Percentiles rank a stretch among this genome's conserved stretches.
These are phyloP conservation scores for Xylaria sp. DNA, from an alignment of 2,329 filamentous ascomycete species.

Conservation along the genomic window DNA sequence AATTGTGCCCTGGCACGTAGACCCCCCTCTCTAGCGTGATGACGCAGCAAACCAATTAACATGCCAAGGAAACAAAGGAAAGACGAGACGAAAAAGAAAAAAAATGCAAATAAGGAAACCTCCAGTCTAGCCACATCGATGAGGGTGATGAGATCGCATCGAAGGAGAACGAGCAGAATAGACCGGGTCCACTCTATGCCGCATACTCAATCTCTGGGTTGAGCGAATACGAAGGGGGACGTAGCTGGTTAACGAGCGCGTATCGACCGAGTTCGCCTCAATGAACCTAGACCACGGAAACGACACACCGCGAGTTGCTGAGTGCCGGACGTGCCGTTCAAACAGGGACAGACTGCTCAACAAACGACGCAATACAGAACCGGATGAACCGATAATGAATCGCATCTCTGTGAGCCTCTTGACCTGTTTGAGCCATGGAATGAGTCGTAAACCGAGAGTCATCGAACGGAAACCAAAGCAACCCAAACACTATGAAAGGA, in stretches of 20 bases:
- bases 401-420: slow-evolving; percentile 39
- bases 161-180: slow-evolving; percentile 40
- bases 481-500: slow-evolving; percentile 52
- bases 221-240: slow-evolving; percentile 21
- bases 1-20: slow-evolving; percentile 49
- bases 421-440: slow-evolving; percentile 52
- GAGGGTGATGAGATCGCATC: slow-evolving; percentile 48
- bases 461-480: slow-evolving; percentile 54
- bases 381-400: slow-evolving; percentile 36
- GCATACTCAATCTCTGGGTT: slow-evolving; percentile 33
- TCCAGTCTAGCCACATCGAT: slow-evolving; percentile 42
- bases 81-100: slow-evolving; percentile 47
- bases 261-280: slow-evolving; percentile 18
- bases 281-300: slow-evolving; percentile 35
- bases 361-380: slow-evolving; percentile 36
- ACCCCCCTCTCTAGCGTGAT: slow-evolving; percentile 53
- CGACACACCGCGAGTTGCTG: slow-evolving; percentile 48
- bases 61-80: slow-evolving; percentile 44
- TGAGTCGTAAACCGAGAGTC: slow-evolving; percentile 52
- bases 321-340: slow-evolving; percentile 57
- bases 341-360: slow-evolving; percentile 41
- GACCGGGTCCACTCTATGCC: slow-evolving; percentile 25
- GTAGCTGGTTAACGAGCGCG: slow-evolving; percentile 21
- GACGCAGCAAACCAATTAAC: slow-evolving; percentile 48
- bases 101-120: slow-evolving; percentile 49